Base-by-base conservation (phyloP, 495 filamentous ascomycete genomes). In the Tricharina praecox region DNA sequence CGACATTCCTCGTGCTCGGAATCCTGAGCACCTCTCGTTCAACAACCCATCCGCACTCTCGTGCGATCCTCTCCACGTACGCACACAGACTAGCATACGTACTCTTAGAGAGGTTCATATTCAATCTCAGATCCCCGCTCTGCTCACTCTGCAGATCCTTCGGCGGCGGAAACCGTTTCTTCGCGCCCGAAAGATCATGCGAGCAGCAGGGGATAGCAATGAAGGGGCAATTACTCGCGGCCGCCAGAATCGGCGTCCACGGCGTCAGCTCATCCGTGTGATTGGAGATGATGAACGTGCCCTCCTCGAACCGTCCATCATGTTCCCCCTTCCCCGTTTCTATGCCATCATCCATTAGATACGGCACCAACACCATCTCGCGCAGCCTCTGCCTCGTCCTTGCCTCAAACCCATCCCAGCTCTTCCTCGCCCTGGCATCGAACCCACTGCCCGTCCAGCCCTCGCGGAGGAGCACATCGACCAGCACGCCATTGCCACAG, bases 121-220 rank as follows among this genome's bases (percentile, higher is more conserved):
- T 39, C 4, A 50, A 50, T 20, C 55, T 67, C 56, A 13, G 53
- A 44, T 59, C 1, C 56, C 59, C 44, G 58, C 53, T 38, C 63
- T 75, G 61, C 13, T 60, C 41, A 36, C 62, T 70, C 13, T 16
- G 45, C 55, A 46, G 53, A 50, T 4, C 55, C 34, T 37, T 48
- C 34, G 33, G 36, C 81, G 83, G 1, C 85, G 76, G 54, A 76
- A 85, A 48, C 45, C 45, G 32, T 28, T 48, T 48, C 34, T 71
- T 66, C 8, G 70, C 67, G 0, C 92, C 90, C 2, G 77, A 75
- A 0, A 97, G 75, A 24, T 82, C 70, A 65, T 93, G 85, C 25
- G 85, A 92, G 66, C 90, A 97, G 65, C 90, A 97, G 1, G 90
- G 90, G 32, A 96, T 93, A 43, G 79, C 78, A 23, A 97, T 73